Evolutionary conservation across 768 basidiomycete genomes (phyloP), one percentile per base, ranked within the genome.

Genomic region (Rhodotorula toruloides): DNA sequence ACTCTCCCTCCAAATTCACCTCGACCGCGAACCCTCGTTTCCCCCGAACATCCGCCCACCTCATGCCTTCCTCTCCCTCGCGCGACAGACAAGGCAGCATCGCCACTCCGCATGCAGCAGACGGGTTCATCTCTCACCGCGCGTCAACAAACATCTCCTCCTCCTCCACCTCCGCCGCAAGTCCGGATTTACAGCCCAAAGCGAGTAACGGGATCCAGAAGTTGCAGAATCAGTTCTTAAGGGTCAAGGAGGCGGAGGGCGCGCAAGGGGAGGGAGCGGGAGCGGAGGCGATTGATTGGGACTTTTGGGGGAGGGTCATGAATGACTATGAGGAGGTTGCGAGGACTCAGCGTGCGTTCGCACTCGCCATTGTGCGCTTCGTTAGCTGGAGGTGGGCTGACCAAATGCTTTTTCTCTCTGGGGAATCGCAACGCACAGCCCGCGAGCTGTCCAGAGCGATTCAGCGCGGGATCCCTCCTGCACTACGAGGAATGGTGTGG

Each of bases 251-350:
- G 16, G 32, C 40, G 21, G 40, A 58, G n/a, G 6, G 37, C 7
- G 36, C n/a, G 31, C 14, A 34, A 13, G 46, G 48, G 14, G 39
- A 22, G 27, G 58, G 37, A 29, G 37, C 39, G 53, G 25, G 39
- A 10, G 54, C 3, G 49, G 55, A 58, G 48, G 55, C n/a, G 50
- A 58, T 37, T 27, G 66, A 67, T 43, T 67, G 66, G 66, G 90
- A 88, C 72, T 96, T 98, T 79, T 96, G 96, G 96, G 93, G 92
- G 2, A 84, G 82, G 16, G 93, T 99, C 4, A 87, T 97, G 76
- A 63, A 32, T 87, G 91, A 97, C 77, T 99, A 98, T 76, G 89
- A 91, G 75, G 81, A 79, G 8, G 94, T 92, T 62, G 96, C 96
- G 19, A 43, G 54, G 48, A 65, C 36, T 3, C 64, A 70, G n/a